Conservation (phyloP, 768 basidiomycete species). For the Serendipita vermifera region DNA sequence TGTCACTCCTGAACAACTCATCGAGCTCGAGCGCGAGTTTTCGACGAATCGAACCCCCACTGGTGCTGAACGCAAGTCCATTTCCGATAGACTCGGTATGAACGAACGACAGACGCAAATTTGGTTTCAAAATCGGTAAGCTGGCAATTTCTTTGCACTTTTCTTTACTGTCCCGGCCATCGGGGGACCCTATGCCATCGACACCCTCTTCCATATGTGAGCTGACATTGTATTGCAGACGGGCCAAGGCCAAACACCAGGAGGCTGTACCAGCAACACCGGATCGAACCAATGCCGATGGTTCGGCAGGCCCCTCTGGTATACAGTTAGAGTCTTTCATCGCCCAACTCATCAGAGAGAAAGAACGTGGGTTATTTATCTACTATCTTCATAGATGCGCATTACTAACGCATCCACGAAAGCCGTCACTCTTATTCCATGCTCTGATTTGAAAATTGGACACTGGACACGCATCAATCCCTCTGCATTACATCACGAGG, state of each 20-base stretch:
- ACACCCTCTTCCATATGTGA: not conserved
- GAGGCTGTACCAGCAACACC: constrained; percentile 40
- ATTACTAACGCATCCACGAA: too few species aligned
- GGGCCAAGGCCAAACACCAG: constrained; percentile 68
- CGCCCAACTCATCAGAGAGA: constrained; percentile 53
- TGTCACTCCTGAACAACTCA: constrained; percentile 69
- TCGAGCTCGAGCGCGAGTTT: constrained; percentile 60
- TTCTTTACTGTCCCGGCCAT: not conserved
- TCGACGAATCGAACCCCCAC: constrained; percentile 57
- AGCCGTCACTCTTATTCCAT: constrained; percentile 69
- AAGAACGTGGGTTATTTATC: constrained; percentile 45
- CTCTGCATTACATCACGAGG: constrained; percentile 41
- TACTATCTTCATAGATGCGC: not conserved
- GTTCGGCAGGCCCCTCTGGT: constrained; percentile 35
- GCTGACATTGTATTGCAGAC: constrained; percentile 29
- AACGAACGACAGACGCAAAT: constrained; percentile 80
- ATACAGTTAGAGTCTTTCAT: constrained; percentile 48
- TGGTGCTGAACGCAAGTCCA: constrained; percentile 55
- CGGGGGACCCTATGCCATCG: not conserved
- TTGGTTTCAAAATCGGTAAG: constrained; percentile 78
- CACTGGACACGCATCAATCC: constrained; percentile 64
- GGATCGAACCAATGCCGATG: constrained; percentile 30
- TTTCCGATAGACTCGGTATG: constrained; percentile 63
- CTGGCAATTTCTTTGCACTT: constrained; percentile 5
- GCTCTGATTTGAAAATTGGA: constrained; percentile 60